Percentiles rank a stretch among this genome's conserved stretches.
phyloP scores from a whole-genome alignment of 345 rosid species.

The Brassica napus region DNA sequence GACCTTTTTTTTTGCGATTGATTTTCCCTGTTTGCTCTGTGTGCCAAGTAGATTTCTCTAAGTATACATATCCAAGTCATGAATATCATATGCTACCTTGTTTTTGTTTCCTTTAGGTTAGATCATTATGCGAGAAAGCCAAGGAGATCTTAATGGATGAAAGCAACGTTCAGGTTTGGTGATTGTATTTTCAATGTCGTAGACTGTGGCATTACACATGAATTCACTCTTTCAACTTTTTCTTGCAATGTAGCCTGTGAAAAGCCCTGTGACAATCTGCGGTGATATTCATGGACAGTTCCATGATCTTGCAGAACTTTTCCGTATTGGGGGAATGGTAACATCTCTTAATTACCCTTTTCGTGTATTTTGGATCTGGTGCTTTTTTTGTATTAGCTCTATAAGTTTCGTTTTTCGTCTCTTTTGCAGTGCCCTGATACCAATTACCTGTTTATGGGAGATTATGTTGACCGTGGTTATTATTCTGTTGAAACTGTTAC shows the following conservation, averaged over 20 bases:
- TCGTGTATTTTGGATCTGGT: background rate
- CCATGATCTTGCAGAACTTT: no score
- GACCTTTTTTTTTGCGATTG: background rate
- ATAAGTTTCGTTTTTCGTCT: constrained; percentile 2
- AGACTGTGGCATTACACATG: constrained; percentile 8
- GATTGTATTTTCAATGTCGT: background rate
- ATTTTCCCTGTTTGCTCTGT: background rate
- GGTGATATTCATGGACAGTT: no score
- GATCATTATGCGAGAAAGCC: constrained; percentile 86
- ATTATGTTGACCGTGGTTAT: constrained; percentile 95
- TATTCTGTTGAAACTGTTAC: constrained; percentile 97
- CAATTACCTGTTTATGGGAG: constrained; percentile 96
- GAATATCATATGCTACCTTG: background rate
- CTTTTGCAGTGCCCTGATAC: constrained; percentile 85
- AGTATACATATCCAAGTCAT: background rate
- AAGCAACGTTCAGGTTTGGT: constrained; percentile 93
- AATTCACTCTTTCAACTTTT: background rate
- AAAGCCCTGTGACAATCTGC: constrained; percentile 58
- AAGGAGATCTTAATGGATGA: constrained; percentile 96
- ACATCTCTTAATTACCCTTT: background rate
- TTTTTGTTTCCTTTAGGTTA: constrained; percentile 54
- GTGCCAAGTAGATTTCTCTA: constrained; percentile 12
- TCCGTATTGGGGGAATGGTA: constrained; percentile 93
- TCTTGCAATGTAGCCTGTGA: constrained; percentile 66
- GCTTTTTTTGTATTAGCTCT: background rate